Evolutionary conservation across 2,329 filamentous ascomycete species (phyloP).

Genomic region (Ambrosiella beaveri): DNA sequence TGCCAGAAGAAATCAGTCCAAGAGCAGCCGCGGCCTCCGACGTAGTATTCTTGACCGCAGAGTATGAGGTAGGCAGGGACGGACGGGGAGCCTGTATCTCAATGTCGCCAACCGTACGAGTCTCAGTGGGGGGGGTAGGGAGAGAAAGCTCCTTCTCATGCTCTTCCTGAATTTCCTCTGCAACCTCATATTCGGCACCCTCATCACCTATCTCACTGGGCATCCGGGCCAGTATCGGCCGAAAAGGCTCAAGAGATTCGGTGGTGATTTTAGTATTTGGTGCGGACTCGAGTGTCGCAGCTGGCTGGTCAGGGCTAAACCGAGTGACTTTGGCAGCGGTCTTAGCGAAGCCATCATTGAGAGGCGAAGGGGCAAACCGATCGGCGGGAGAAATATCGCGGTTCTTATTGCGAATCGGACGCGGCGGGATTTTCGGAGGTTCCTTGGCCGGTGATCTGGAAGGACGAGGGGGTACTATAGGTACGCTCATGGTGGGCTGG

Average conservation of each 20-base stretch:
- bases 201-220: conserved; percentile 70
- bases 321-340: conserved; percentile 22
- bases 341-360: conserved; percentile 53
- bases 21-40: conserved; percentile 74
- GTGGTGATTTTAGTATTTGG: conserved; percentile 17
- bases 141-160: conserved; percentile 14
- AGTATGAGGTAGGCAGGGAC: conserved; percentile 57
- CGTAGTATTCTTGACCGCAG: conserved; percentile 75
- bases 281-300: conserved; percentile 3
- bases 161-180: conserved; percentile 30
- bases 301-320: conserved; percentile 22
- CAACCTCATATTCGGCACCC: conserved; percentile 65
- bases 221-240: conserved; percentile 61
- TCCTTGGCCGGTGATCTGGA: conserved; percentile 22
- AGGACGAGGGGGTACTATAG: conserved; percentile 40
- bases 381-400: conserved; percentile 64
- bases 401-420: conserved; percentile 52
- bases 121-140: conserved; percentile 21
- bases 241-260: conserved; percentile 23
- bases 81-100: conserved; percentile 81
- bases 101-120: conserved; percentile 58
- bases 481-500: conserved; percentile 31
- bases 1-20: conserved; percentile 45
- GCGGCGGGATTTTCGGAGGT: conserved; percentile 57
- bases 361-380: conserved; percentile 67